These are phyloP conservation scores for Talaromyces piceae DNA, from an alignment of 2,329 filamentous ascomycete genomes.

Conservation along the genomic window DNA sequence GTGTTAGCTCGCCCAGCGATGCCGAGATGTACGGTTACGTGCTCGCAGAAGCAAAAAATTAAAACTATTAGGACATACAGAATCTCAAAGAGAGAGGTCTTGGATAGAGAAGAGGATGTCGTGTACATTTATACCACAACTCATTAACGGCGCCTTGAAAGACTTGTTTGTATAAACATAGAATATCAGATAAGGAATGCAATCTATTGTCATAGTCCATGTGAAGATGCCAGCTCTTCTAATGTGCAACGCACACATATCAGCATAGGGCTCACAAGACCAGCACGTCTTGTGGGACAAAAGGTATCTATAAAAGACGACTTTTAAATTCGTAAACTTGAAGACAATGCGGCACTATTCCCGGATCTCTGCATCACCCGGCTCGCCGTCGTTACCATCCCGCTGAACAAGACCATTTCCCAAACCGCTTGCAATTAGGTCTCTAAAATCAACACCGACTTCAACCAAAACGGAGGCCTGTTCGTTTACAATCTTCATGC, in stretches of 20 bases:
- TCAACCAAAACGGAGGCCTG: constrained; percentile 75
- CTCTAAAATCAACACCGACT: constrained; percentile 83
- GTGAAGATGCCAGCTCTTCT: too few species aligned
- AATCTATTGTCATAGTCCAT: too few species aligned
- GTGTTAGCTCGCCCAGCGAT: constrained; percentile 3
- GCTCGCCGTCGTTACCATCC: constrained; percentile 8
- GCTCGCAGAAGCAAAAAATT: neutral
- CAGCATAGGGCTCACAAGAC: too few species aligned
- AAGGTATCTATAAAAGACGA: neutral
- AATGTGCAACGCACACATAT: too few species aligned
- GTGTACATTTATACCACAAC: neutral
- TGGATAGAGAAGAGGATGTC: too few species aligned
- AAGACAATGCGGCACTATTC: neutral
- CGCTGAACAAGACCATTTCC: neutral
- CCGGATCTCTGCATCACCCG: constrained; percentile 7
- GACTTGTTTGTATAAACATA: too few species aligned
- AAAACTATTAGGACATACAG: too few species aligned
- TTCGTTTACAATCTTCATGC: constrained; percentile 70
- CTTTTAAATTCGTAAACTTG: neutral
- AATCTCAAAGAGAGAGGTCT: too few species aligned
- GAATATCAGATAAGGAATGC: too few species aligned
- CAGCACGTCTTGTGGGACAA: neutral
- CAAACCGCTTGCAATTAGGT: constrained; percentile 60
- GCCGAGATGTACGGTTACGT: constrained; percentile 8
- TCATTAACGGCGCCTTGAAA: neutral